These are phyloP conservation scores for Coemansia sp. DNA, from an alignment of 192 early-diverging fungal genomes.

Conservation along the genomic window DNA sequence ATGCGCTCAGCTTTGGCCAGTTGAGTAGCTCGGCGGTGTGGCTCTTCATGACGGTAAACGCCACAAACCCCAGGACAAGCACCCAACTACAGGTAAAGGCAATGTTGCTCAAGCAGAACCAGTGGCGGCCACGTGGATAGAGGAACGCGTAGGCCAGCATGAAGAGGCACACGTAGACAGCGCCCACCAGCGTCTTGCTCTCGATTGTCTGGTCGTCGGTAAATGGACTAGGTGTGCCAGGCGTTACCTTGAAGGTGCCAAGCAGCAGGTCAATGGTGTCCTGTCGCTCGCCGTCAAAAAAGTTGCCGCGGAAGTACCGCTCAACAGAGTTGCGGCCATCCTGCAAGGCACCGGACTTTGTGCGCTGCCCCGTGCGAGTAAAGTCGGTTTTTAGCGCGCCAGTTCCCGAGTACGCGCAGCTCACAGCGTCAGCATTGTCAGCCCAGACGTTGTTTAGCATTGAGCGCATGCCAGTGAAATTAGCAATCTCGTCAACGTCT, in stretches of 20 bases:
- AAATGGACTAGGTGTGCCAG: constrained; percentile 52
- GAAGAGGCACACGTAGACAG: constrained; percentile 47
- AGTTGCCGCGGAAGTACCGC: constrained; percentile 94
- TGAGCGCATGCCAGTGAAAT: constrained; percentile 63
- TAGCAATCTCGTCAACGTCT: constrained; percentile 61
- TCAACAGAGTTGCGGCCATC: constrained; percentile 79
- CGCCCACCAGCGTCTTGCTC: constrained; percentile 57
- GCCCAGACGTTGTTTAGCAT: constrained; percentile 95
- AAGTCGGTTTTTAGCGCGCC: constrained; percentile 98
- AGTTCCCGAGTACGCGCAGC: constrained; percentile 89
- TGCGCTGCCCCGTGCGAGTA: constrained; percentile 91
- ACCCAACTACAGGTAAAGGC: constrained; percentile 42
- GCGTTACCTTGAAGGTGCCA: constrained; percentile 58
- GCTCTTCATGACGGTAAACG: constrained; percentile 24
- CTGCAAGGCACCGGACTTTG: constrained; percentile 72
- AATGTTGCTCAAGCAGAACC: constrained; percentile 39
- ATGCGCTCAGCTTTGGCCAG: constrained; percentile 49
- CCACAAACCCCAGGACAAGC: constrained; percentile 34
- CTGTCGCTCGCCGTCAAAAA: constrained; percentile 89
- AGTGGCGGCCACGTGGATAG: constrained; percentile 46
- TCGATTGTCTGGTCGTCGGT: constrained; percentile 56
- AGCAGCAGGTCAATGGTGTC: constrained; percentile 90
- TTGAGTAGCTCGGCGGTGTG: constrained; percentile 54
- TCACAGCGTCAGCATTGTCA: constrained; percentile 94
- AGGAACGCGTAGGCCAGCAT: constrained; percentile 56